Conservation (phyloP, 192 early-diverging fungal species). For the Backusella parvicylindrica region DNA sequence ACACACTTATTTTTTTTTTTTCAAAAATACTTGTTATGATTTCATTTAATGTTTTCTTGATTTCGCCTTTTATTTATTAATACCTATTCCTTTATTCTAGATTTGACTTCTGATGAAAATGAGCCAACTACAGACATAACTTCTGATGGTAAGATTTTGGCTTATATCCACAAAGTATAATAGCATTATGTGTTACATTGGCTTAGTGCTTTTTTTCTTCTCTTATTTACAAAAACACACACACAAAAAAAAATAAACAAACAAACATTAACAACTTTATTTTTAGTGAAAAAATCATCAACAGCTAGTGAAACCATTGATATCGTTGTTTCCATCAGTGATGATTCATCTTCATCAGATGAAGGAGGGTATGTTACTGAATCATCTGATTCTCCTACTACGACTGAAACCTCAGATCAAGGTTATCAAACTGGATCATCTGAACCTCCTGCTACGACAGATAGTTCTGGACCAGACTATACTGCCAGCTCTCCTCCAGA, state of each 20-base stretch:
- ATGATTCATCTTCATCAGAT: background rate
- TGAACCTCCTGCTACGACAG: no score
- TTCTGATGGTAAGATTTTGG: background rate
- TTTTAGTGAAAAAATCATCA: background rate
- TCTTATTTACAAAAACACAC: background rate
- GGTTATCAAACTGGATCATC: no score
- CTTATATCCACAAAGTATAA: background rate
- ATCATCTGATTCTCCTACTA: background rate
- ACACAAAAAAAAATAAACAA: background rate
- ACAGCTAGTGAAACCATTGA: background rate
- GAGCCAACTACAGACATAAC: background rate
- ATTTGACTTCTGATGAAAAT: background rate
- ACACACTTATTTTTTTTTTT: background rate
- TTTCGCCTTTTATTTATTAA: background rate
- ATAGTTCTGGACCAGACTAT: background rate
- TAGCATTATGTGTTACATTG: background rate
- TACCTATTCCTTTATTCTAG: background rate
- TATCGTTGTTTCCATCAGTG: no score
- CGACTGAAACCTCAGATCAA: background rate
- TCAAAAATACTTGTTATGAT: background rate
- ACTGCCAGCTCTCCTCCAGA: background rate
- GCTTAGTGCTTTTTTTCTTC: background rate
- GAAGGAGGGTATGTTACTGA: background rate
- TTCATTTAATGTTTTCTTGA: background rate
- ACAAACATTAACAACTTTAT: background rate